These are phyloP conservation scores for Fusarium sp. DNA, from an alignment of 2,329 filamentous ascomycete species.

Conservation along the genomic window DNA sequence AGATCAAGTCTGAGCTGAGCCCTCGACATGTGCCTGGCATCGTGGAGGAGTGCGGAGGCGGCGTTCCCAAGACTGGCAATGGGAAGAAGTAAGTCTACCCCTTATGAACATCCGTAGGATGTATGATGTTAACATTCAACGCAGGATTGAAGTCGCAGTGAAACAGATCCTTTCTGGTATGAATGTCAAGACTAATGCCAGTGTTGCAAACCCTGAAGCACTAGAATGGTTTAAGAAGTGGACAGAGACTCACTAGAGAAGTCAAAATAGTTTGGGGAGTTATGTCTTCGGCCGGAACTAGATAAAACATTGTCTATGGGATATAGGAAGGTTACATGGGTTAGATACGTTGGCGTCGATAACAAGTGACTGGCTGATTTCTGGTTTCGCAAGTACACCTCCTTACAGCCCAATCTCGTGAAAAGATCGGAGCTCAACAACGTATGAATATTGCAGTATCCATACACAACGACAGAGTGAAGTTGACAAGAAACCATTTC, in stretches of 20 bases:
- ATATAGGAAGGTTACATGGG: not conserved
- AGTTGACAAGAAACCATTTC: not conserved
- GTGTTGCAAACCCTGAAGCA: constrained; percentile 90
- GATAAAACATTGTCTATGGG: constrained; percentile 3
- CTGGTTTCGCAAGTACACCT: not conserved
- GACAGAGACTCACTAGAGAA: constrained; percentile 62
- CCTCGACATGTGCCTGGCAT: constrained; percentile 88
- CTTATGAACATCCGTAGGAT: not conserved
- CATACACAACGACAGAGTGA: too few relatives aligned
- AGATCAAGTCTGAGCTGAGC: constrained; percentile 80
- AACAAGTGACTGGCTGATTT: not conserved
- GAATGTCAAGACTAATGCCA: constrained; percentile 87
- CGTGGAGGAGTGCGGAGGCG: constrained; percentile 78
- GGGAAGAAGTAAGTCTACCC: constrained; percentile 81
- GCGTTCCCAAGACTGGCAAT: constrained; percentile 91
- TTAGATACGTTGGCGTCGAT: not conserved
- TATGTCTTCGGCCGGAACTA: not conserved
- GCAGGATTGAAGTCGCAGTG: constrained; percentile 88
- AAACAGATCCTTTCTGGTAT: constrained; percentile 94
- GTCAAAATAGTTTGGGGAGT: too few relatives aligned
- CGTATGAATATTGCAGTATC: not conserved
- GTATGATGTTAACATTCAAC: constrained; percentile 14
- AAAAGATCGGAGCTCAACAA: not conserved
- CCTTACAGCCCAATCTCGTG: not conserved
- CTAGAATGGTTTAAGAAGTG: constrained; percentile 88